Conservation (phyloP, 305 asterid genomes). For the Coffea humblotiana region DNA sequence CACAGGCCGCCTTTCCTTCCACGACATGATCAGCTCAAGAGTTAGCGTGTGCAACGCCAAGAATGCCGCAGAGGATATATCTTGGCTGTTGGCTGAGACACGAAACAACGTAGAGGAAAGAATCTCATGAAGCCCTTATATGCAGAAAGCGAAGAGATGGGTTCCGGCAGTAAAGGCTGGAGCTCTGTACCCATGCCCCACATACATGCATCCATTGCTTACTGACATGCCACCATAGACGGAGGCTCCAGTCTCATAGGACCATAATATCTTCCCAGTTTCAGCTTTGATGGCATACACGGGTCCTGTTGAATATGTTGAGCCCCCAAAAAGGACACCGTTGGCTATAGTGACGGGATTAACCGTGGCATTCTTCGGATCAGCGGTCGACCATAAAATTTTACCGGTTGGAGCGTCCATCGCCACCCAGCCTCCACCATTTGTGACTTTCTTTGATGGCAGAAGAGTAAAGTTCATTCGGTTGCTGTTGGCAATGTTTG, state of each 20-base stretch:
- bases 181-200: constrained; percentile 47
- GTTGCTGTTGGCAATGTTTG: constrained; percentile 47
- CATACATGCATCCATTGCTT: constrained; percentile 54
- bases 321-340: constrained; percentile 55
- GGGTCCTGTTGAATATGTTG: constrained; percentile 47
- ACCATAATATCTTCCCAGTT: constrained; percentile 49
- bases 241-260: constrained; percentile 52
- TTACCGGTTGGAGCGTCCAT: constrained; percentile 50
- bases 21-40: too few relatives aligned
- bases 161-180: constrained; percentile 43
- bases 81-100: too few relatives aligned
- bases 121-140: not conserved
- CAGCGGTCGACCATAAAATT: constrained; percentile 52
- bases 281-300: constrained; percentile 42
- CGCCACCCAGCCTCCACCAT: constrained; percentile 62
- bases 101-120: not conserved
- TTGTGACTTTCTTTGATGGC: constrained; percentile 46
- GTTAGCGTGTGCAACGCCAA: too few relatives aligned
- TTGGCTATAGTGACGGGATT: constrained; percentile 54
- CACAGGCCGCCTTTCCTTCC: too few relatives aligned
- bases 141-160: constrained; percentile 47
- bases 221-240: constrained; percentile 58
- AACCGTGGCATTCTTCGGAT: constrained; percentile 40
- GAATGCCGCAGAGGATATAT: too few relatives aligned
- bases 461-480: constrained; percentile 36